Percentiles rank a stretch among this genome's conserved stretches.
Evolutionary conservation across 2,329 filamentous ascomycete species (phyloP).

Genomic region (Podosphaera xanthii): DNA sequence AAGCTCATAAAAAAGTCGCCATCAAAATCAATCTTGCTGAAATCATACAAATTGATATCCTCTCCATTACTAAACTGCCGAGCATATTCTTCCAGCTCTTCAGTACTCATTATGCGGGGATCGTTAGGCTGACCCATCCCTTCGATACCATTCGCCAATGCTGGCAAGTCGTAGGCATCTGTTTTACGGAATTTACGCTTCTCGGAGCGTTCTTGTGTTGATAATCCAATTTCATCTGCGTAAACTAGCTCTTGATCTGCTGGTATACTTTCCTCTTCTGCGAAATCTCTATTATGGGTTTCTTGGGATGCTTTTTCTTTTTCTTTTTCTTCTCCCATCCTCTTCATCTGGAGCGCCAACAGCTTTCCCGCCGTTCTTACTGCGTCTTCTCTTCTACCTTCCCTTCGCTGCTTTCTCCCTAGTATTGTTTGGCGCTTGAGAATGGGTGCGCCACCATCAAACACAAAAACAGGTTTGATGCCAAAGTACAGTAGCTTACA

Average conservation of each 20-base stretch:
- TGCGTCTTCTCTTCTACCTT: slow-evolving; percentile 83
- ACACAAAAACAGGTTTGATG: slow-evolving; percentile 91
- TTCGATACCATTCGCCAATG: slow-evolving; percentile 53
- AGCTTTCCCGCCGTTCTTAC: slow-evolving; percentile 75
- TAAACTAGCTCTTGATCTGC: slow-evolving; percentile 44
- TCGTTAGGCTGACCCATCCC: slow-evolving; percentile 81
- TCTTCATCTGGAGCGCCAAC: slow-evolving; percentile 82
- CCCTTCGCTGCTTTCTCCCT: slow-evolving; percentile 52
- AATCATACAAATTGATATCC: slow-evolving; percentile 81
- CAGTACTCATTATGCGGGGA: slow-evolving; percentile 84
- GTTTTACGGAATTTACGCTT: slow-evolving; percentile 68
- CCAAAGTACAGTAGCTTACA: slow-evolving; percentile 95
- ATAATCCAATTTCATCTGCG: slow-evolving; percentile 72
- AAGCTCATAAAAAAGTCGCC: slow-evolving; percentile 86
- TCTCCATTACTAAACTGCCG: slow-evolving; percentile 79
- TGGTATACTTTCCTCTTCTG: slow-evolving; percentile 33
- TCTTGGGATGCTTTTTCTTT: slow-evolving; percentile 29
- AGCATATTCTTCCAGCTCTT: slow-evolving; percentile 85
- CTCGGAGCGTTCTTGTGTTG: slow-evolving; percentile 47
- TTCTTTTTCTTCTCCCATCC: slow-evolving; percentile 66
- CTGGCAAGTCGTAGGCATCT: slow-evolving; percentile 86
- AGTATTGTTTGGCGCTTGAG: slow-evolving; percentile 83
- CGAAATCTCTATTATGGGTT: slow-evolving; percentile 20
- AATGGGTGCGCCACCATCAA: slow-evolving; percentile 80
- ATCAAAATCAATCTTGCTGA: slow-evolving; percentile 96